These are phyloP conservation scores for Trichoderma brevicompactum DNA, from an alignment of 2,329 filamentous ascomycete genomes.

Conservation along the genomic window DNA sequence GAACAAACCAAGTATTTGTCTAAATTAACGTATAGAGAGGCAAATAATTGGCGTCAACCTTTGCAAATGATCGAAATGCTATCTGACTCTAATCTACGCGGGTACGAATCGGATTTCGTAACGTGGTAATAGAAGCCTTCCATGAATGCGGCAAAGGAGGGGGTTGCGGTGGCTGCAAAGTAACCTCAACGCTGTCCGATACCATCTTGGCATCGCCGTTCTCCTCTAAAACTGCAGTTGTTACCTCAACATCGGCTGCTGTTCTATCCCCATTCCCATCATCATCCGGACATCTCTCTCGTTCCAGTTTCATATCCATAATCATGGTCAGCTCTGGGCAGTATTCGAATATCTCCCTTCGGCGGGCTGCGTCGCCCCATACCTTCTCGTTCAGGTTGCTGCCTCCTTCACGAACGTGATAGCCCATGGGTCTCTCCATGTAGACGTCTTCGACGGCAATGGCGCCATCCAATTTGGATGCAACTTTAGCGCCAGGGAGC, in stretches of 20 bases:
- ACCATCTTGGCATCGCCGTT: neutral
- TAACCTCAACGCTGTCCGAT: neutral
- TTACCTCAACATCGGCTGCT: neutral
- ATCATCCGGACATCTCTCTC: constrained; percentile 48
- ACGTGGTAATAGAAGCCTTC: constrained; percentile 8
- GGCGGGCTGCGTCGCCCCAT: constrained; percentile 51
- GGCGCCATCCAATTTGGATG: constrained; percentile 46
- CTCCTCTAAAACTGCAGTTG: neutral
- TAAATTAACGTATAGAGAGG: no score
- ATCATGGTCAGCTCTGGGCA: constrained; percentile 61
- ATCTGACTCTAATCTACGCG: neutral
- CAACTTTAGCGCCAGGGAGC: constrained; percentile 54
- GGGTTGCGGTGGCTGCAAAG: constrained; percentile 27
- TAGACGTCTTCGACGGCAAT: constrained; percentile 57
- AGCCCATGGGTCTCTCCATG: constrained; percentile 58
- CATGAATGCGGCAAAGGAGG: constrained; percentile 31
- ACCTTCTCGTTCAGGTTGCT: constrained; percentile 47
- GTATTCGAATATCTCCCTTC: constrained; percentile 57
- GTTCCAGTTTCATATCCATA: constrained; percentile 60
- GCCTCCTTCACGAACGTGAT: constrained; percentile 54
- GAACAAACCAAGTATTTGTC: no score
- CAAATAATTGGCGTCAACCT: no score
- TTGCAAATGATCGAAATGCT: neutral
- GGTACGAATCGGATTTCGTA: neutral
- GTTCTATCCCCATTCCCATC: constrained; percentile 7